These are phyloP conservation scores for Monascus ruber DNA, from an alignment of 2,329 filamentous ascomycete species.

Conservation along the genomic window DNA sequence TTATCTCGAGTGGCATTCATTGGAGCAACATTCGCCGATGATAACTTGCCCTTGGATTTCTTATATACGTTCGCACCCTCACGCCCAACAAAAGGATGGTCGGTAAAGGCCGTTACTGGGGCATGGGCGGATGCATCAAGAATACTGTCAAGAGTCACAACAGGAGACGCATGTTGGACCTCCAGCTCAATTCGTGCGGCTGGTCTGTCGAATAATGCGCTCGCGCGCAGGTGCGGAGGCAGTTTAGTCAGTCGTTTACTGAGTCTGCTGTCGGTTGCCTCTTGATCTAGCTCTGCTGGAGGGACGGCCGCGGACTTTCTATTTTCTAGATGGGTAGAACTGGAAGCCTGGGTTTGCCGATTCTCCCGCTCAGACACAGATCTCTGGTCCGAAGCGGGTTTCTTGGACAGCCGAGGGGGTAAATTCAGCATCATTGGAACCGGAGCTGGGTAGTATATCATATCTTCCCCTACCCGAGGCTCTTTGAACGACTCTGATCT, in stretches of 20 bases:
- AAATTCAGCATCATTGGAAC: slow-evolving; percentile 90
- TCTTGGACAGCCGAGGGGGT: slow-evolving; percentile 72
- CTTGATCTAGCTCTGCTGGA: slow-evolving; percentile 9
- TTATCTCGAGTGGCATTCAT: not conserved
- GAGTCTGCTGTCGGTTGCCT: slow-evolving; percentile 7
- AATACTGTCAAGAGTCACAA: slow-evolving; percentile 80
- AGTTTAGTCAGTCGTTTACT: slow-evolving; percentile 41
- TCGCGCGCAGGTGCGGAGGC: slow-evolving; percentile 80
- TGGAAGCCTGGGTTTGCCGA: slow-evolving; percentile 62
- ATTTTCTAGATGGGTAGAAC: slow-evolving; percentile 46
- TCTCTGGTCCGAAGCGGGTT: slow-evolving; percentile 54
- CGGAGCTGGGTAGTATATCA: slow-evolving; percentile 92
- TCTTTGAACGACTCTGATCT: slow-evolving; percentile 27
- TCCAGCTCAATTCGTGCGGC: slow-evolving; percentile 44
- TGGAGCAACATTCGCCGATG: slow-evolving; percentile 9
- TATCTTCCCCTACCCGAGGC: slow-evolving; percentile 54
- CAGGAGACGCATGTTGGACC: slow-evolving; percentile 65
- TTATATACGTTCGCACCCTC: slow-evolving; percentile 68
- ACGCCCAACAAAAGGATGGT: slow-evolving; percentile 71
- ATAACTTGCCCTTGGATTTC: slow-evolving; percentile 18
- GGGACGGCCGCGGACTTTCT: slow-evolving; percentile 37
- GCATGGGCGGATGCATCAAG: slow-evolving; percentile 79
- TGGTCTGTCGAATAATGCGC: slow-evolving; percentile 72
- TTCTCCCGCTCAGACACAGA: slow-evolving; percentile 55
- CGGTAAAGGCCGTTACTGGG: slow-evolving; percentile 82